Evolutionary conservation across 148 eudicot genomes (phyloP).

Genomic region (Vaccinium macrocarpon): DNA sequence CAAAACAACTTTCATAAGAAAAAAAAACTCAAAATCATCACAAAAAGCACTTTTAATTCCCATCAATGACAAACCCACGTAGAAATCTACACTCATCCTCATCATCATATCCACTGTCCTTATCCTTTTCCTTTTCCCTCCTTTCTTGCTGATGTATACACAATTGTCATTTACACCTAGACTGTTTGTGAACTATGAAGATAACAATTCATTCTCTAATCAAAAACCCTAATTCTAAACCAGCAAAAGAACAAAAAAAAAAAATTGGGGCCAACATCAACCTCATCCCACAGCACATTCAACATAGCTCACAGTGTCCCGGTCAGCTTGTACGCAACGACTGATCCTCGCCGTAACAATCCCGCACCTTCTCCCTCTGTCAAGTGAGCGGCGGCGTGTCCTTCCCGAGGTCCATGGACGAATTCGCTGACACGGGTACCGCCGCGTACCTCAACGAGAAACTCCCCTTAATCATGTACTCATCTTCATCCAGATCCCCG

Average conservation of each 20-base stretch:
- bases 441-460: slow-evolving; percentile 41
- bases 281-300: neutral
- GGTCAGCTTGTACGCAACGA: no score
- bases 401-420: slow-evolving; percentile 26
- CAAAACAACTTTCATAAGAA: neutral
- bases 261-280: neutral
- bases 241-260: neutral
- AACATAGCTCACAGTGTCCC: neutral
- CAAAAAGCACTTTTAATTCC: neutral
- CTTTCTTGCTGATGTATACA: neutral
- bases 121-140: neutral
- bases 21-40: neutral
- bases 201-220: neutral
- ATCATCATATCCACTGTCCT: neutral
- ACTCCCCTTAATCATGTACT: slow-evolving; percentile 23
- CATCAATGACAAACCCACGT: neutral
- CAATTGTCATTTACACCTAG: neutral
- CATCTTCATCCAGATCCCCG: slow-evolving; percentile 37
- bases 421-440: slow-evolving; percentile 18
- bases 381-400: slow-evolving; percentile 20
- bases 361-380: no score
- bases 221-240: neutral
- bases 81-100: neutral
- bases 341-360: no score
- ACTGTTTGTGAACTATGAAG: neutral